Percentiles rank a stretch among this genome's conserved stretches.
Conservation (phyloP, 805 yeast genomes). For the Vanderwaltozyma tropicalis region DNA sequence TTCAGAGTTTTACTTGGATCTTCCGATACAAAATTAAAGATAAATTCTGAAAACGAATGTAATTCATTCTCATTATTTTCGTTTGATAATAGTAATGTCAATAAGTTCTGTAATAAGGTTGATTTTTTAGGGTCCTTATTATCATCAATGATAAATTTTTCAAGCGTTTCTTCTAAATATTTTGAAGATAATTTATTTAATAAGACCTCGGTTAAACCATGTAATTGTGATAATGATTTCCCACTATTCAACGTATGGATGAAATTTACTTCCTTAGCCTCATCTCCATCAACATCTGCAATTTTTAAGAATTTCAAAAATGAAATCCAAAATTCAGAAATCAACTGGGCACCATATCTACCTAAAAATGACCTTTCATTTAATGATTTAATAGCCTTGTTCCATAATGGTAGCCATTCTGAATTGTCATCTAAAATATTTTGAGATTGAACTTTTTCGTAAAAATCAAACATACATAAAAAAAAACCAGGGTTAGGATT, state of each 20-base stretch:
- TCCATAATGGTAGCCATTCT: slow-evolving; percentile 25
- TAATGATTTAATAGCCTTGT: slow-evolving; percentile 19
- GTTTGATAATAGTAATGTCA: slow-evolving; percentile 5
- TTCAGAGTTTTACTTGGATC: not conserved
- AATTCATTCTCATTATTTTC: too few relatives aligned
- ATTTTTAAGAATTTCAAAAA: slow-evolving; percentile 11
- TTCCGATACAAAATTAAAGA: too few relatives aligned
- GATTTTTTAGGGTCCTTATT: not conserved
- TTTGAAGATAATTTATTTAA: slow-evolving; percentile 10
- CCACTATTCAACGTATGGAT: slow-evolving; percentile 12
- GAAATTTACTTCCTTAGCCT: slow-evolving; percentile 4
- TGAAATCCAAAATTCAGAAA: slow-evolving; percentile 24
- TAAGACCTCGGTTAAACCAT: slow-evolving; percentile 15
- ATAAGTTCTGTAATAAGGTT: slow-evolving; percentile 6
- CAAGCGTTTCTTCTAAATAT: slow-evolving; percentile 6
- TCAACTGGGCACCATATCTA: slow-evolving; percentile 23
- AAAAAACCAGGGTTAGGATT: slow-evolving; percentile 45
- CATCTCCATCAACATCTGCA: not conserved
- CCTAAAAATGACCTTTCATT: slow-evolving; percentile 23
- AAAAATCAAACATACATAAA: slow-evolving; percentile 14
- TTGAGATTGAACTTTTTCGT: slow-evolving; percentile 9
- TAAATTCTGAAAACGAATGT: too few relatives aligned
- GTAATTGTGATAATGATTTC: slow-evolving; percentile 9
- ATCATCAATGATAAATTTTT: slow-evolving; percentile 3
- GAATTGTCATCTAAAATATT: slow-evolving; percentile 12